Base-by-base conservation (phyloP, 73 alveolate species). In the Tetrahymena thermophila region DNA sequence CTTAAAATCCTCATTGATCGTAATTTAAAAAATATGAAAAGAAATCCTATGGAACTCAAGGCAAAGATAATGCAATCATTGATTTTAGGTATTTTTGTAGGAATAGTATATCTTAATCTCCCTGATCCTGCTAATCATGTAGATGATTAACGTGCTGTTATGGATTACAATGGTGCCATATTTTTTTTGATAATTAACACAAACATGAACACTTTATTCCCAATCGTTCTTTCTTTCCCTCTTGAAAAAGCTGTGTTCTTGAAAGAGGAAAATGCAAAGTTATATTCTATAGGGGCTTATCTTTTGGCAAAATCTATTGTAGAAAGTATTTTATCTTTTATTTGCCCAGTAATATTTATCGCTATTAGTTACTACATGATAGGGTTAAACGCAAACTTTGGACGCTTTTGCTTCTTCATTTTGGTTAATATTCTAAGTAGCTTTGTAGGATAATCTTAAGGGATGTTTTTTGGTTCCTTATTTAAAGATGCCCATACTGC, bases 141-240 rank as follows among this genome's bases (percentile, higher is more conserved):
- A 35, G 96, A 97, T 58, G 96, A 96, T 85, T 94, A 98, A 93
- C 96, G 95, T 71, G 98, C 98, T 38, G 95, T 37, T 55, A 28
- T 25, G 37, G 43, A 94, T 55, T 11, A 43, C 31, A 93, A 85
- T 9, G 97, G 97, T 10, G 94, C 94, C 17, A 55, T 95, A 34
- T 95, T 95, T 50, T 89, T 95, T 38, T 89, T 95, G 13, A 35
- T 58, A 34, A 31, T 43, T 43, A 95, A 89, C 89, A 37, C 40
- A 43, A 37, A 71, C 7, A 71, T 95, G 84, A 89, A 94, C 35
- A 43, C 97, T 14, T 50, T 95, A 34, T 95, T 95, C 19, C 97
- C 97, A 16, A 94, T 95, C 6, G 94, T 95, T 0, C 43, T 95
- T 4, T 34, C 93, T 35, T 85, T 95, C 58, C 94, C 97, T 34